Percentiles rank a stretch among this genome's conserved stretches.
Evolutionary conservation across 352 stramenopile species (phyloP).

Genomic region (Blastocystis sp.): DNA sequence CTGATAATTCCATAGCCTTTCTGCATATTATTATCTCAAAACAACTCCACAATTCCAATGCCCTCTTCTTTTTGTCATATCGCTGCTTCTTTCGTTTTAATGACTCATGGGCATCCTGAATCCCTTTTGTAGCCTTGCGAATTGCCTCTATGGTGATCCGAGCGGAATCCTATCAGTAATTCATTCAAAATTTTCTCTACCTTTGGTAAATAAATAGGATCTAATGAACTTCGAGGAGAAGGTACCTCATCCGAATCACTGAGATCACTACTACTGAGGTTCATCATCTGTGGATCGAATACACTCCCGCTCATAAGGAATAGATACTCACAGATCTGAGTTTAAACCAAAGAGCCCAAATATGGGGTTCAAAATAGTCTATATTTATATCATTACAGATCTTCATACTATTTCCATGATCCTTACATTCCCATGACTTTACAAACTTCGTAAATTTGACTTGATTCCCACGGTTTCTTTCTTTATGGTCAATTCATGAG

Average conservation of each 20-base stretch:
- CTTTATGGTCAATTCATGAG: background rate
- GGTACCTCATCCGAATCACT: conserved; percentile 14
- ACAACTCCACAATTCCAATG: conserved; percentile 3
- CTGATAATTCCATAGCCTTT: conserved; percentile 6
- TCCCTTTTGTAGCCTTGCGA: background rate
- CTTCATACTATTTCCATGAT: background rate
- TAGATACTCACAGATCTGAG: background rate
- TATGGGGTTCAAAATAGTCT: too few species aligned
- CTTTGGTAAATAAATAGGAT: background rate
- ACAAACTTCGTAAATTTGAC: background rate
- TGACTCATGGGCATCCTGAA: background rate
- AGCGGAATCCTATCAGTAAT: conserved; percentile 13
- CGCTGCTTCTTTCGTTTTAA: conserved; percentile 39
- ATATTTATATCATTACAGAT: background rate
- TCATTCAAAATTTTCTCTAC: background rate
- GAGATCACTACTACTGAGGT: conserved; percentile 25
- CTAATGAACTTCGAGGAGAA: background rate
- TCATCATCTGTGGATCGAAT: conserved; percentile 1
- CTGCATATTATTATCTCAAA: background rate
- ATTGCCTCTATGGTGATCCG: background rate
- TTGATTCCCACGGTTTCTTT: background rate
- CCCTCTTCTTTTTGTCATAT: conserved; percentile 52
- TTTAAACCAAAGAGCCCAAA: too few species aligned
- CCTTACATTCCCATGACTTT: background rate
- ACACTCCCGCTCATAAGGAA: background rate